Evolutionary conservation across 1,139 yeast genomes (phyloP).

Genomic region (Sugiyamaella sp.): DNA sequence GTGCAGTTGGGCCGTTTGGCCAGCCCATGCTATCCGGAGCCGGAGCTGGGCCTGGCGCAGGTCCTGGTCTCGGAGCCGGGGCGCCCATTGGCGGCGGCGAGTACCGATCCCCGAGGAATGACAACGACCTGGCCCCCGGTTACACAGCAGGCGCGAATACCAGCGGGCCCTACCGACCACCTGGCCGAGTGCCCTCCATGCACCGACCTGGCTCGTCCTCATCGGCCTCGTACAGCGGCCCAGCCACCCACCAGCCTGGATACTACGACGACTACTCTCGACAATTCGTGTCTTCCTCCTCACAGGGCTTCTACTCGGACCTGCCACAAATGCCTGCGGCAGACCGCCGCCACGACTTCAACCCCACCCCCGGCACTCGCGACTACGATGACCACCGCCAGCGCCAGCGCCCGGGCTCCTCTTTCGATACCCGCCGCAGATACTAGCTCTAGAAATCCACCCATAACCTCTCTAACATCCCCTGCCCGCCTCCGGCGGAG

Average conservation of each 20-base stretch:
- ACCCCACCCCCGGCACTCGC: not conserved
- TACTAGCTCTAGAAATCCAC: conserved; percentile 1
- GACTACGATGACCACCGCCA: conserved; percentile 13
- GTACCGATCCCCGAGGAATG: conserved; percentile 6
- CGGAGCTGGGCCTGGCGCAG: not conserved
- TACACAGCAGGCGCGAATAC: conserved; percentile 3
- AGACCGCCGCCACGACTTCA: conserved; percentile 1
- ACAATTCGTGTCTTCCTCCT: conserved; percentile 6
- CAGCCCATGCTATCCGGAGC: too few relatives aligned
- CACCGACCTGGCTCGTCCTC: conserved; percentile 15
- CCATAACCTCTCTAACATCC: not conserved
- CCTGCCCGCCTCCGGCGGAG: conserved; percentile 1
- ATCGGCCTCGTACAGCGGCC: conserved; percentile 16
- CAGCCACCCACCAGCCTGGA: not conserved
- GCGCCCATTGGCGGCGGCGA: conserved; percentile 6
- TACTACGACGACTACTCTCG: conserved; percentile 14
- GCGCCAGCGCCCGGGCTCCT: conserved; percentile 16
- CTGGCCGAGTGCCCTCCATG: not conserved
- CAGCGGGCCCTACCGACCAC: not conserved
- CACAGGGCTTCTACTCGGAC: conserved; percentile 16
- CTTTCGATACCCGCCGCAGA: conserved; percentile 8
- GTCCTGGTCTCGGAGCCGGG: not conserved
- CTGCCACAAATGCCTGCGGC: conserved; percentile 2
- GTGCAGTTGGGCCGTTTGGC: not conserved
- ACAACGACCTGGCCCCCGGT: not conserved